Conservation (phyloP, 1,139 yeast species). For the Magnusiomyces paraingens region DNA sequence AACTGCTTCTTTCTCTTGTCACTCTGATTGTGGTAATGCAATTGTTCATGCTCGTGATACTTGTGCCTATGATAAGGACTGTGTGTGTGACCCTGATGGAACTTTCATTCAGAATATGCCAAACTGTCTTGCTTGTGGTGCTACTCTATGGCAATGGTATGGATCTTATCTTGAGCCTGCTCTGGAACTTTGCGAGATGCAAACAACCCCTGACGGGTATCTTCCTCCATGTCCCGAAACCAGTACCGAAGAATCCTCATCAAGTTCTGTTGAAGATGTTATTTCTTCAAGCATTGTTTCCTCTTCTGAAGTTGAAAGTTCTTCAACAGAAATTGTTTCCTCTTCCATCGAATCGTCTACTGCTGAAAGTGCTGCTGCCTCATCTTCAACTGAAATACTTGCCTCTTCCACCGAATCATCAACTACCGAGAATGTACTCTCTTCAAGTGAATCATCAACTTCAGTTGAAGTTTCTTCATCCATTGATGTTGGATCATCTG, state of each 20-base stretch:
- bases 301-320: too few relatives aligned
- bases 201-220: neutral
- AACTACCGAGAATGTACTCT: too few relatives aligned
- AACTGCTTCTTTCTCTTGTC: conserved; percentile 2
- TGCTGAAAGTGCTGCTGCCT: neutral
- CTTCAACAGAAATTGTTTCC: too few relatives aligned
- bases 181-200: conserved; percentile 7
- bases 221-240: neutral
- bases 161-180: conserved; percentile 5
- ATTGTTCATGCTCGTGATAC: neutral
- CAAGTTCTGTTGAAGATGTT: neutral
- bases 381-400: neutral
- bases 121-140: neutral
- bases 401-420: conserved; percentile 3
- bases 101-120: neutral
- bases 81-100: neutral
- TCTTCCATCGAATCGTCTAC: neutral
- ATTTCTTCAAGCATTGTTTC: too few relatives aligned
- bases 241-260: conserved; percentile 2
- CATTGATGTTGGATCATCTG: too few relatives aligned
- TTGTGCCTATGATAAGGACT: neutral
- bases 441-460: too few relatives aligned
- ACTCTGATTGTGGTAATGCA: neutral
- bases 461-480: too few relatives aligned
- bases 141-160: neutral